Percentiles rank a stretch among this genome's conserved stretches.
Evolutionary conservation across 139 green algal genomes (phyloP).

Genomic region (Coccomyxa sp.): DNA sequence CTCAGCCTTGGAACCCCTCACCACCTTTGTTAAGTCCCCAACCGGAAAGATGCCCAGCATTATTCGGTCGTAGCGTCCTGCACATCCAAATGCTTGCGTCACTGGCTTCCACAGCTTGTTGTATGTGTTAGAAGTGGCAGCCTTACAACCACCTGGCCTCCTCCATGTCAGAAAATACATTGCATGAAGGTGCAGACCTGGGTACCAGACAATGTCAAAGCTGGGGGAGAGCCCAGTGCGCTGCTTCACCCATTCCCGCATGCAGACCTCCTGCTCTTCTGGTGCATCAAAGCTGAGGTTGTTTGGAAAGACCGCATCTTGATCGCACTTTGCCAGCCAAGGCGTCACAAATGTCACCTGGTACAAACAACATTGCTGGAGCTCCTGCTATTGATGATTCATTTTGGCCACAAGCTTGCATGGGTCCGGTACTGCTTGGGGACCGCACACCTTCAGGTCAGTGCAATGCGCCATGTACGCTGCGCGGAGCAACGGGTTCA

Average conservation of each 20-base stretch:
- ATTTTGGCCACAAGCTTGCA: neutral
- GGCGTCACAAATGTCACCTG: conserved; percentile 77
- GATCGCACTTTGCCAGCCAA: conserved; percentile 84
- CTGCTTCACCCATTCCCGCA: conserved; percentile 82
- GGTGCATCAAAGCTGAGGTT: conserved; percentile 81
- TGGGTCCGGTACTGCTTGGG: neutral
- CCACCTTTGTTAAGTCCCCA: conserved; percentile 79
- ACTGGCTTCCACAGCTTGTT: neutral
- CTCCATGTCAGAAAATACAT: too few species aligned
- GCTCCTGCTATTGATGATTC: neutral
- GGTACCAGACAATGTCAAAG: conserved; percentile 67
- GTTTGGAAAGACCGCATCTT: conserved; percentile 84
- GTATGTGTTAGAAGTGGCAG: neutral
- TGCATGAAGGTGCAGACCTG: neutral
- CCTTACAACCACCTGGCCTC: neutral
- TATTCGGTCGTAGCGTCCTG: conserved; percentile 74
- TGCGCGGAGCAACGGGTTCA: conserved; percentile 96
- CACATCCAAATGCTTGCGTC: conserved; percentile 64
- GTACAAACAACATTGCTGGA: neutral
- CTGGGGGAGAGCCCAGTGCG: conserved; percentile 81
- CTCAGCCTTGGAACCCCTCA: conserved; percentile 47
- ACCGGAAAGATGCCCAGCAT: conserved; percentile 92
- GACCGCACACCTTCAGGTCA: conserved; percentile 6
- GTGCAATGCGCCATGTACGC: conserved; percentile 80
- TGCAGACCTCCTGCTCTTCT: conserved; percentile 72